Evolutionary conservation across 805 yeast genomes (phyloP), one percentile per base, ranked within the genome.

Genomic region (Helenozyma rhizophorensis): DNA sequence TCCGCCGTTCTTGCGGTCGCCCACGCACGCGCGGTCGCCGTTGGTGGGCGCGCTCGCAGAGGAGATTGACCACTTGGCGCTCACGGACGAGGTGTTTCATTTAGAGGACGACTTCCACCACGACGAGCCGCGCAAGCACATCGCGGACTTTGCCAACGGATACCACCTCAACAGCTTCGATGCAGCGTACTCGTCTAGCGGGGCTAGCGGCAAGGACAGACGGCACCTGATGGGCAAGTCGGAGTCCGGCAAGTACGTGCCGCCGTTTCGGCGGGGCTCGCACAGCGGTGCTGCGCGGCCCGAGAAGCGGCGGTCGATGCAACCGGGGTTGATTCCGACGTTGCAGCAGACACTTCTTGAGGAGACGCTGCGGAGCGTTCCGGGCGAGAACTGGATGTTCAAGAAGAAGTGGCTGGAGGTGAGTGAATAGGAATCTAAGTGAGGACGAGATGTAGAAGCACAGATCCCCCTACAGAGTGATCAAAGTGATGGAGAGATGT

Each of bases 251-350:
- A 80, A 76, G 50, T 81, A 82, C 46, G 62, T 82, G 24, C 89
- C 89, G 14, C 88, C 88, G n/a, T 79, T 74, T 47, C 61, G 80
- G 43, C 68, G 88, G 51, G 72, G 75, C 0, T 72, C 79, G 4
- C 62, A 56, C 23, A 36, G 36, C 14, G 38, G 42, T n/a, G 37
- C 34, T 8, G 27, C 27, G n/a, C 25, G 17, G 10, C 32, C 35
- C n/a, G 50, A 45, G 6, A 45, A 33, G 19, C 32, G 36, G 22
- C 43, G 50, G 10, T 35, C 42, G 9, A 25, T 35, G 15, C 30
- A 36, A 14, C 33, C 48, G 4, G 43, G 34, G 10, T n/a, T 33
- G 17, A 32, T 32, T 13, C 35, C 43, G 13, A 22, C 39, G 14
- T 33, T 40, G 13, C 40, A 32, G 23, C 48, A 40, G 21, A 30